Percentiles rank a stretch among this genome's conserved stretches.
Evolutionary conservation across 306 rosid species (phyloP).

Genomic region (Luffa acutangula): DNA sequence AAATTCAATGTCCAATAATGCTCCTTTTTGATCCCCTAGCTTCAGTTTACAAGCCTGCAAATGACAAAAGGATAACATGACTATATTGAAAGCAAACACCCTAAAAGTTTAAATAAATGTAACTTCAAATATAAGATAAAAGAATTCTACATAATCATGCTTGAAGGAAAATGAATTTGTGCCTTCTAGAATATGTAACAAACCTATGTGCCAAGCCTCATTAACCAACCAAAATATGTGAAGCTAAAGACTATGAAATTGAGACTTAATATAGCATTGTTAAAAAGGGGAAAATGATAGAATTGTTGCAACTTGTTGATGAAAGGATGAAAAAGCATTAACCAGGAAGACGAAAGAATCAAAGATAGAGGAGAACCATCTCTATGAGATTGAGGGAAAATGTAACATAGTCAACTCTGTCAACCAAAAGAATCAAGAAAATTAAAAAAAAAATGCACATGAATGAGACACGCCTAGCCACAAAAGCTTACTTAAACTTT

Average conservation of each 20-base stretch:
- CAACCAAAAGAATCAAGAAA: not conserved
- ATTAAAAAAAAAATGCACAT: not conserved
- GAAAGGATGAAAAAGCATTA: not conserved
- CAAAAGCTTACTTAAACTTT: not conserved
- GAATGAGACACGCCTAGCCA: not conserved
- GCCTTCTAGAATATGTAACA: not conserved
- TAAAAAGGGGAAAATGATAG: not conserved
- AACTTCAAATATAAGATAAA: not conserved
- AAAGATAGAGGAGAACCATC: not conserved
- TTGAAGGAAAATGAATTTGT: not conserved
- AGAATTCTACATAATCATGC: not conserved
- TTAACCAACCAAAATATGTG: not conserved
- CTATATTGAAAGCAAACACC: constrained; percentile 37
- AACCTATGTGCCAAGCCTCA: not conserved
- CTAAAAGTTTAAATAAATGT: too few species aligned
- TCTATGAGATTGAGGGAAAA: not conserved
- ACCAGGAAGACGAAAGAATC: not conserved
- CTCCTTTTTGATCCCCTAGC: constrained; percentile 65
- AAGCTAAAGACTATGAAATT: not conserved
- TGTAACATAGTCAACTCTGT: not conserved
- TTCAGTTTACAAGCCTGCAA: constrained; percentile 86
- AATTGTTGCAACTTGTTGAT: not conserved
- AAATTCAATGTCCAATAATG: too few species aligned
- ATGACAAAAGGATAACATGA: not conserved
- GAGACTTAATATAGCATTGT: not conserved